These are phyloP conservation scores for Graphilbum sp. DNA, from an alignment of 2,329 filamentous ascomycete species.

Conservation along the genomic window DNA sequence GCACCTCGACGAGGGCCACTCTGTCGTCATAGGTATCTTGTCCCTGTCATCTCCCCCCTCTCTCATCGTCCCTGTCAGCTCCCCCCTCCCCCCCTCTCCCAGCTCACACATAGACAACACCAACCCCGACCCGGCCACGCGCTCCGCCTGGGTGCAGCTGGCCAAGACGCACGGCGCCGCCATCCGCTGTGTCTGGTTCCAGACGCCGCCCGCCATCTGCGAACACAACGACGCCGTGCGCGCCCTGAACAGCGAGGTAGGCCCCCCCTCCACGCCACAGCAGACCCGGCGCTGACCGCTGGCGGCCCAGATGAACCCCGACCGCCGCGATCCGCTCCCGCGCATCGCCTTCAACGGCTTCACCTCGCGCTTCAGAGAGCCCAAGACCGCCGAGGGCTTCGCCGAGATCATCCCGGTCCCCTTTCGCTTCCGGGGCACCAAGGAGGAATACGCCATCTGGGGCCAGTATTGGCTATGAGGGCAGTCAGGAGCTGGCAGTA, in stretches of 20 bases:
- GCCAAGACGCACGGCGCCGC: constrained; percentile 55
- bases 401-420: constrained; percentile 59
- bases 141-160: constrained; percentile 62
- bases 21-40: constrained; percentile 55
- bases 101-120: constrained; percentile 57
- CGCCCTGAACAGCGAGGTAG: constrained; percentile 38
- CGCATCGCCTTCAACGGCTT: constrained; percentile 69
- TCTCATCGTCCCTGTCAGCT: background rate
- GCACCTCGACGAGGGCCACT: constrained; percentile 44
- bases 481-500: background rate
- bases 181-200: constrained; percentile 77
- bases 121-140: constrained; percentile 67
- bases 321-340: constrained; percentile 57
- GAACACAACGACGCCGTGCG: constrained; percentile 83
- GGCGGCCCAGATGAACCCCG: constrained; percentile 76
- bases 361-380: constrained; percentile 54
- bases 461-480: constrained; percentile 55
- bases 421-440: constrained; percentile 58
- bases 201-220: constrained; percentile 48
- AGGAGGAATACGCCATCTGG: constrained; percentile 57
- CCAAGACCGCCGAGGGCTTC: constrained; percentile 63
- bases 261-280: constrained; percentile 2
- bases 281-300: too few relatives aligned
- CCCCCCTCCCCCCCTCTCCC: constrained; percentile 2
- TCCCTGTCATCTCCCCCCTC: constrained; percentile 17